Conservation (phyloP, 176 grass and related monocot genomes). For the Oryza meyeriana region DNA sequence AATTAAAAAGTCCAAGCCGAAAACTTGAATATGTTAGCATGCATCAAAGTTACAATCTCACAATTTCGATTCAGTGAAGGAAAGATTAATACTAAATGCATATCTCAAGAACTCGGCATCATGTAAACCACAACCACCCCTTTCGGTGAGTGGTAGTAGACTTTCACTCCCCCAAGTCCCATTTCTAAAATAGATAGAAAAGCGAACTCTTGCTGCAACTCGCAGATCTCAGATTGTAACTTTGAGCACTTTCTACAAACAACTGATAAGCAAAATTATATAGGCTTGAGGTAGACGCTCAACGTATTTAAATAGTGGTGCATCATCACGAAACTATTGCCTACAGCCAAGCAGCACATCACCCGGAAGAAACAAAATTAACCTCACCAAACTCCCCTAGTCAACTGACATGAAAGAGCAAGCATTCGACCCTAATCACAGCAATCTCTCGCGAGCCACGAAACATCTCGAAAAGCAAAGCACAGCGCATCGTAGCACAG, state of each 20-base stretch:
- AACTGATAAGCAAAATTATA: constrained; percentile 1
- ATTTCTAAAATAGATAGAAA: not conserved
- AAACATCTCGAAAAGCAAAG: not conserved
- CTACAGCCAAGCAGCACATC: not conserved
- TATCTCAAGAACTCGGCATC: not conserved
- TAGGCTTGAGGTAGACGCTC: not conserved
- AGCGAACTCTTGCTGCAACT: not conserved
- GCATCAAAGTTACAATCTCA: not conserved
- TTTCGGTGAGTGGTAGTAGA: not conserved
- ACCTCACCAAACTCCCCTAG: not conserved
- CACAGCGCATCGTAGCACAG: not conserved
- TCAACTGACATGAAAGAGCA: not conserved
- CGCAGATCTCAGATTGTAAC: not conserved
- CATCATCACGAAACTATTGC: not conserved
- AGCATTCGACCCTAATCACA: not conserved
- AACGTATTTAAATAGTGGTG: not conserved
- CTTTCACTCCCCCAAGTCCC: not conserved
- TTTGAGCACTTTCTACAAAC: not conserved
- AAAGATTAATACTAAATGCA: not conserved
- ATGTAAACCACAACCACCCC: not conserved
- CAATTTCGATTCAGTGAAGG: not conserved
- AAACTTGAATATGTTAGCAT: not conserved
- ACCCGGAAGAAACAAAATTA: not conserved
- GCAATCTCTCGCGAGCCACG: not conserved
- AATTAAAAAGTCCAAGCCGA: not conserved